Base-by-base conservation (phyloP, 257 asterid genomes). In the Datura wrightii region DNA sequence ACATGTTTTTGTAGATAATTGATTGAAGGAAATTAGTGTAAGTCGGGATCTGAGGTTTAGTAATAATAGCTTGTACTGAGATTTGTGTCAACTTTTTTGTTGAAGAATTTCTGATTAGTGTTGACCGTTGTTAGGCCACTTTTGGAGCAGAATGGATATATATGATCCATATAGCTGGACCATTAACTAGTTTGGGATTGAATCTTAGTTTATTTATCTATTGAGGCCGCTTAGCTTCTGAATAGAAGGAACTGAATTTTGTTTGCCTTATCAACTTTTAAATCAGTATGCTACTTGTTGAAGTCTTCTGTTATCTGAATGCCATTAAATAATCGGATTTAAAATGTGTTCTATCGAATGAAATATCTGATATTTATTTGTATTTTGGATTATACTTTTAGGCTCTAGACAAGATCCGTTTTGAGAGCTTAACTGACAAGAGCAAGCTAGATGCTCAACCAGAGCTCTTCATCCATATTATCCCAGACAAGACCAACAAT, bases 401-500 rank as follows among this genome's bases (percentile, higher is more conserved):
- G 93, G 94, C 94, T 3, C 72, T 92, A 71, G 94, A 92, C 66
- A 92, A 92, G 85, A 92, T 92, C 83, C 88, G 94, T 1, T 92
- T 92, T 66, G 94, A 92, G 62, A 88, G 94, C 37, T 70, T 92
- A 87, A 92, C 94, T 1, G 93, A 90, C 65, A 92, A 92, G 91
- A 90, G 92, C 87, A 92, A 92, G 85, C 91, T 92, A 1, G 94
- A 92, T 42, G 90, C 82, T 53, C 94, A 92, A 65, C 93, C 94
- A 2, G 94, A 92, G 90, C 90, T 92, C 3, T 92, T 90, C 78
- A 89, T 92, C 87, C 92, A 89, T 84, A 89, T 92, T 10, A 85
- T 92, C 5, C 94, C 94, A 0, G 94, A 92, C 87, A 92, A 92
- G 90, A 37, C 93, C 62, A 92, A 86, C 62, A 90, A 89, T 79